Conservation (phyloP, 2,329 filamentous ascomycete species). For the Xenosphaeropsis pyriputrescens region DNA sequence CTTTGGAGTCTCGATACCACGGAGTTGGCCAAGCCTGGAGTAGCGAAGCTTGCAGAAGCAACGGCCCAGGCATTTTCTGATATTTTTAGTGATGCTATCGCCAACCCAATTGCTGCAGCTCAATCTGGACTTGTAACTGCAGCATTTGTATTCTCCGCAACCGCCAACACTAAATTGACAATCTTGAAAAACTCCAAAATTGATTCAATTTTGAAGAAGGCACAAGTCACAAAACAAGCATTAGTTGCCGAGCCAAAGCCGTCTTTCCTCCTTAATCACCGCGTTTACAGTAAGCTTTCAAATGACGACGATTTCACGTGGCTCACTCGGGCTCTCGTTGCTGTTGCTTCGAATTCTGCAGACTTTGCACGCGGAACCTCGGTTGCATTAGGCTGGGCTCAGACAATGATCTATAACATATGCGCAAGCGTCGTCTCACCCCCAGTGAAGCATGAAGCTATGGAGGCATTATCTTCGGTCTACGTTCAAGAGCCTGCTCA, state of each 20-base stretch:
- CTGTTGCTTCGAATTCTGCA: slow-evolving; percentile 37
- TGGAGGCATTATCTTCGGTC: slow-evolving; percentile 42
- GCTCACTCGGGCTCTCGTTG: slow-evolving; percentile 55
- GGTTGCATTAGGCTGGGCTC: slow-evolving; percentile 61
- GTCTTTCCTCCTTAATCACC: slow-evolving; percentile 73
- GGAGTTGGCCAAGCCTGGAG: slow-evolving; percentile 29
- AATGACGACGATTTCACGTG: slow-evolving; percentile 65
- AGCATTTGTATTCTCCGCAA: slow-evolving; percentile 58
- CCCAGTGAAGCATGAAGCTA: slow-evolving; percentile 47
- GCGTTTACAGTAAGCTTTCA: slow-evolving; percentile 69
- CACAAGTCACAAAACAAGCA: slow-evolving; percentile 47
- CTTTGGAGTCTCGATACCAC: slow-evolving; percentile 41
- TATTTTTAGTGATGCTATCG: slow-evolving; percentile 61
- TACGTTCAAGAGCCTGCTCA: slow-evolving; percentile 44
- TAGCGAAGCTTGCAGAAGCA: slow-evolving; percentile 35
- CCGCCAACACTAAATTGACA: slow-evolving; percentile 39
- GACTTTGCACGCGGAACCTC: slow-evolving; percentile 28
- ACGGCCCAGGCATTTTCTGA: slow-evolving; percentile 43
- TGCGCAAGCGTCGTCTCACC: slow-evolving; percentile 46
- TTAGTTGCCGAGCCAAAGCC: slow-evolving; percentile 64
- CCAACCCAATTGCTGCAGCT: slow-evolving; percentile 64
- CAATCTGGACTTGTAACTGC: slow-evolving; percentile 74
- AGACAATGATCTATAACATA: slow-evolving; percentile 69
- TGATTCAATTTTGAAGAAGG: slow-evolving; percentile 42
- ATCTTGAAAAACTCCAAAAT: slow-evolving; percentile 39